Base-by-base conservation (phyloP, 305 asterid species). In the Fraxinus albicans region DNA sequence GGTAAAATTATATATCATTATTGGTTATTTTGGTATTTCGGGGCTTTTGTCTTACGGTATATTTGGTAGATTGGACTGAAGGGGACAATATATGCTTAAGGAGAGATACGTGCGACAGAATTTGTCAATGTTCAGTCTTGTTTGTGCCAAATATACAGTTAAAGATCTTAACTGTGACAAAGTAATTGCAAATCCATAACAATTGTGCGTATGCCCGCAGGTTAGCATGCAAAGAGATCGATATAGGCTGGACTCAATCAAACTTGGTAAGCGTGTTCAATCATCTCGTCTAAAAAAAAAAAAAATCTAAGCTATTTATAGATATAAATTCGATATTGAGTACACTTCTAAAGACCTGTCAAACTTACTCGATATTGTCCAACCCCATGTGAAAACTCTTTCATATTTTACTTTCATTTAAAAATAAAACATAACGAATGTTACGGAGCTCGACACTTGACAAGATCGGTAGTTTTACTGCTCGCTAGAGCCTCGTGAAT, bases 221-320 rank as follows among this genome's bases (percentile, higher is more conserved):
- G 85, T 85, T 94, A 77, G 97, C 97, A 23, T 93, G 99, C 89
- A 94, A 96, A 85, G 99, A 96, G 93, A 94, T 96, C 82, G 84
- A 92, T 76, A 83, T 88, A 34, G 94, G 98, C 53, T 93, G 98
- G 98, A 88, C 91, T 23, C 89, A 87, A 3, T 83, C 96, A 47
- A 91, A 87, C 81, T 84, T 96, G 88, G 99, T 96, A 91, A 91
- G 90, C 19, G 34, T 63, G 8, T 2, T 34, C 29, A 13, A 8
- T 40, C 67, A 8, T 1, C 34, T 4, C 9, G 8, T 2, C 2
- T n/a, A 38, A 25, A 25, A 25, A 25, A 25, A 25, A 42, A 44
- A 42, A 10, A 44, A 23, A 63, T 9, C 8, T 63, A 15, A 63
- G 8, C 31, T 19, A 63, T 63, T 53, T 3, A 2, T 21, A 3